A percentile compares a stretch with the other conserved stretches of the same genome.
Conservation (phyloP, 2,329 filamentous ascomycete genomes). For the Xylariaceae sp. region DNA sequence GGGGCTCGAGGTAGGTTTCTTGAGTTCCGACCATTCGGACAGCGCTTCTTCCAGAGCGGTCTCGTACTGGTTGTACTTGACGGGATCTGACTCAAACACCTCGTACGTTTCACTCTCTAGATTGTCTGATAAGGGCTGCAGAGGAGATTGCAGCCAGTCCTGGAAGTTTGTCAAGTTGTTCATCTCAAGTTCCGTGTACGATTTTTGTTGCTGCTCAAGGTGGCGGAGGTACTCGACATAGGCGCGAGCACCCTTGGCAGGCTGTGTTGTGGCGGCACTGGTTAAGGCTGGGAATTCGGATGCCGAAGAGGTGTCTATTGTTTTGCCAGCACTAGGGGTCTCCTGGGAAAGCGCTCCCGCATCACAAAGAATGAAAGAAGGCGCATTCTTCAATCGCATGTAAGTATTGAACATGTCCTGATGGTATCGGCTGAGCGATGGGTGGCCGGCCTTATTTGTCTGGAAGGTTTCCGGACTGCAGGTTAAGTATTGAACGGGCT, state of each 20-base stretch:
- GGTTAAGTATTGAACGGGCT: slow-evolving; percentile 59
- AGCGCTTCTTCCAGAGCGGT: slow-evolving; percentile 75
- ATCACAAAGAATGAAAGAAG: slow-evolving; percentile 60
- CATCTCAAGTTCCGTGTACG: slow-evolving; percentile 48
- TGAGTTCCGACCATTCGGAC: slow-evolving; percentile 66
- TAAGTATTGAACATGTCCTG: slow-evolving; percentile 57
- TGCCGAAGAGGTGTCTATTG: slow-evolving; percentile 36
- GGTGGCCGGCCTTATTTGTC: slow-evolving; percentile 55
- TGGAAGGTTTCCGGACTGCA: slow-evolving; percentile 52
- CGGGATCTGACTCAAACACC: slow-evolving; percentile 95
- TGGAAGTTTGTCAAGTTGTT: slow-evolving; percentile 60
- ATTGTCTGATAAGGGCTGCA: slow-evolving; percentile 94
- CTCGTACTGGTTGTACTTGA: slow-evolving; percentile 97
- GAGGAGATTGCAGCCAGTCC: slow-evolving; percentile 89
- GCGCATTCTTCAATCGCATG: slow-evolving; percentile 58
- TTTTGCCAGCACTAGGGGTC: slow-evolving; percentile 31
- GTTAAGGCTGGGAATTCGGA: slow-evolving; percentile 64
- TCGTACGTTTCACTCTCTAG: slow-evolving; percentile 97
- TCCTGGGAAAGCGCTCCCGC: slow-evolving; percentile 45
- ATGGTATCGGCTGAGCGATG: slow-evolving; percentile 56
- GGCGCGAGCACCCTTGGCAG: slow-evolving; percentile 39
- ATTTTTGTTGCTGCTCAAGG: slow-evolving; percentile 74
- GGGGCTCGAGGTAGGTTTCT: slow-evolving; percentile 68
- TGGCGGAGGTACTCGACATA: slow-evolving; percentile 78
- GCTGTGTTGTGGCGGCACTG: slow-evolving; percentile 50